Evolutionary conservation across 2,329 filamentous ascomycete genomes (phyloP), one percentile per base, ranked within the genome.

Genomic region (Colletotrichum sp.): DNA sequence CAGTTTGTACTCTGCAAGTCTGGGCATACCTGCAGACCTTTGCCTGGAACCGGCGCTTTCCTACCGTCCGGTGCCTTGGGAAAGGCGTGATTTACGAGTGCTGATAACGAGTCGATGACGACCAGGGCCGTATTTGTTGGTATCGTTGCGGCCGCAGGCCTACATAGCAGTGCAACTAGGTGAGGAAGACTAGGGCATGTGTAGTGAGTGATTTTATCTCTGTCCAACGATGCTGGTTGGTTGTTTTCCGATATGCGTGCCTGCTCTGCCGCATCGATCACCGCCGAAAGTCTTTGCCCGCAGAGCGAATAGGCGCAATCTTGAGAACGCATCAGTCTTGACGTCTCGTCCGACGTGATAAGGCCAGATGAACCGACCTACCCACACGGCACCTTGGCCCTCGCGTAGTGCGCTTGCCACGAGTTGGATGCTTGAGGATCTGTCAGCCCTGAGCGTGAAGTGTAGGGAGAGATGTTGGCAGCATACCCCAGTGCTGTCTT

Each of bases 401-500:
- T 89, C 86, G 68, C 85, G 85, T 66, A 98, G 84, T 21, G 92
- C 91, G 82, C 90, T 92, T 15, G 90, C 89, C 75, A 93, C 89
- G 59, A 95, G 86, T 82, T 95, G 94, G 79, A 96, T 89, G 43
- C 95, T 96, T 74, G 18, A 24, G 18, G 52, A 67, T 34, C 30
- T 18, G 39, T 77, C 34, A 78, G 75, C 72, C 55, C 78, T 78
- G 60, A 21, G 12, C 21, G 9, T 34, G 24, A 32, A 30, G 52
- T 75, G 69, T 67, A 73, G 67, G 69, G 65, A 71, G 67, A 77
- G 28, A 59, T 74, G 68, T 57, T 30, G 63, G 16, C 6, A 63
- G 85, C 91, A 85, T 88, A 96, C 94, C 93, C 94, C 79, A 98
- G 87, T 15, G 93, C 89, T 6, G 95, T 98, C 88, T 98, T 98